Evolutionary conservation across 1,284 basidiomycete genomes (phyloP), one percentile per base, ranked within the genome.

Genomic region (Ceratobasidium sp.): DNA sequence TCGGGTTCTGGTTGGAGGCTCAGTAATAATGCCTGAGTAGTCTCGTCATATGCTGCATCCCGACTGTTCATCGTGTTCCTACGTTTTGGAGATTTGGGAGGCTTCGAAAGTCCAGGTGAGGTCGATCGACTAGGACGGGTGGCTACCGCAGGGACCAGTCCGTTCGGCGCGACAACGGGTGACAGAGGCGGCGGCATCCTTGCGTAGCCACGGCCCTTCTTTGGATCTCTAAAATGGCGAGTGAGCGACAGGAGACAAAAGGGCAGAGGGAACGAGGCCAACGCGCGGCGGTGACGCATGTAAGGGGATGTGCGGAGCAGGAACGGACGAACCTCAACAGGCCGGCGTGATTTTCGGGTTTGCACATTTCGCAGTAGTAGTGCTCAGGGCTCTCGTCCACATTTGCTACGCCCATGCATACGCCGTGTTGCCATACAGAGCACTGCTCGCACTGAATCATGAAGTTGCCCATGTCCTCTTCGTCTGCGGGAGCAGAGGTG

Each of bases 391-490:
- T 88, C 78, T 91, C 91, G 75, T 92, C 91, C 80, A 96, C 93
- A 50, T 89, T 89, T 80, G 91, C 89, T 81, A 94, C 94, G 61
- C 97, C 97, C 90, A 99, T 96, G 83, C 97, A 99, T 38, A 91
- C 87, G 21, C 96, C 96, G 81, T 99, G 97, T 82, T 99, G 97
- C 97, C 97, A 99, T 75, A 95, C 94, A 79, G 95, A 93, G 85
- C 97, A 99, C 69, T 87, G 91, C 83, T 99, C 97, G 83, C 97
- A 99, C 82, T 96, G 93, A 64, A 98, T 95, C 95, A 98, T 98
- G 80, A 95, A 92, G n/a, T 81, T 82, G 30, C 74, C 89, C 76
- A 91, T 88, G 78, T 91, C 90, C 79, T 93, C 92, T 79, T 93
- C 92, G 82, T 87, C 86, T 88, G 80, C 76, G 75, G 74, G n/a